Conservation (phyloP, 164 flowering plant species). For the Protea cynaroides region DNA sequence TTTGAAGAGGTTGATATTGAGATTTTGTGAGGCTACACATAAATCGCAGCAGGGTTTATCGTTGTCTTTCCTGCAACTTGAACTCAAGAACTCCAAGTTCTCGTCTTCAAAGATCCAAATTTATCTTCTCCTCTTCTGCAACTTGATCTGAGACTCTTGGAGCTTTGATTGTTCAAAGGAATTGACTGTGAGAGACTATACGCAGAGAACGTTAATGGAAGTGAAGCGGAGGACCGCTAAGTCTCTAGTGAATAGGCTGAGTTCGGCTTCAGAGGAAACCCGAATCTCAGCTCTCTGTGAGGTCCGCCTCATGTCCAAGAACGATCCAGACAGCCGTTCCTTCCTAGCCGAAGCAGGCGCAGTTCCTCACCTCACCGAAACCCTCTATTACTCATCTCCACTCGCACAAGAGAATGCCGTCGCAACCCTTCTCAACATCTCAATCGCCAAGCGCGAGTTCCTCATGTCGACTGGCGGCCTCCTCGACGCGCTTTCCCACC, state of each 20-base stretch:
- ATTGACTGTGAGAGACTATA: too few relatives aligned
- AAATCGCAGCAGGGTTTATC: too few relatives aligned
- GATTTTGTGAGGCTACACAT: too few relatives aligned
- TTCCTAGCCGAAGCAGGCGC: constrained; percentile 67
- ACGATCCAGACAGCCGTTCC: constrained; percentile 62
- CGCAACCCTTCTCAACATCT: constrained; percentile 79
- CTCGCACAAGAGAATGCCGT: constrained; percentile 71
- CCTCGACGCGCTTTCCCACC: constrained; percentile 77
- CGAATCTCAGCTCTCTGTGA: constrained; percentile 60
- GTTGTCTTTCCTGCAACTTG: too few relatives aligned
- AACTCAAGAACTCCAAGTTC: too few relatives aligned
- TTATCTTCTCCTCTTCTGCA: too few relatives aligned
- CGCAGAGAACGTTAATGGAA: constrained; percentile 32
- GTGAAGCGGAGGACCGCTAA: constrained; percentile 50
- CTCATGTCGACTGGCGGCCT: constrained; percentile 74
- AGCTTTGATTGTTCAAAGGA: too few relatives aligned
- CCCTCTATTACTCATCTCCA: constrained; percentile 45
- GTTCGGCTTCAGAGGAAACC: constrained; percentile 67
- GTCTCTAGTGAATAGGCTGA: constrained; percentile 47
- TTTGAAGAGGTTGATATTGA: too few relatives aligned
- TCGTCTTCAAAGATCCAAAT: too few relatives aligned
- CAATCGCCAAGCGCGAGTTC: constrained; percentile 49
- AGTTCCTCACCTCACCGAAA: constrained; percentile 53
- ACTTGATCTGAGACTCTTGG: too few relatives aligned
- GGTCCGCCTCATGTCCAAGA: constrained; percentile 70